Conservation (phyloP, 2,329 filamentous ascomycete species). For the Bipolaris gigantea region DNA sequence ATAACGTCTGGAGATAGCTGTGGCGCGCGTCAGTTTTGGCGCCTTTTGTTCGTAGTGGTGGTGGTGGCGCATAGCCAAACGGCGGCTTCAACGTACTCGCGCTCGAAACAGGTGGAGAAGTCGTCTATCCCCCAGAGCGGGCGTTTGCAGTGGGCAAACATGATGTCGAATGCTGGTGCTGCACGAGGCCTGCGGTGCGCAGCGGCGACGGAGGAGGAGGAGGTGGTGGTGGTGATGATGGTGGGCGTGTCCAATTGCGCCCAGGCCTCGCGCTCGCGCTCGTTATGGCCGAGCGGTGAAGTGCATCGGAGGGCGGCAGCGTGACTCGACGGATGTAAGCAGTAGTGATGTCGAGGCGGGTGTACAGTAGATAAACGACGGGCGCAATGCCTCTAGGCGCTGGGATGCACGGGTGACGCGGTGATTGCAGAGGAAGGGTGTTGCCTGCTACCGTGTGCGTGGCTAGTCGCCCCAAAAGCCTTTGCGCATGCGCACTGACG, state of each 20-base stretch:
- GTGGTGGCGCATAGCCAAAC: conserved; percentile 3
- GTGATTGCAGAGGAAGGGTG: conserved; percentile 2
- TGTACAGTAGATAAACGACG: conserved; percentile 5
- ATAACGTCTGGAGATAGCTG: conserved; percentile 77
- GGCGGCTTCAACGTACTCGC: conserved; percentile 58
- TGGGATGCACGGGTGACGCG: not conserved
- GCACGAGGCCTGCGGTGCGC: conserved; percentile 11
- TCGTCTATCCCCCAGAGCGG: conserved; percentile 65
- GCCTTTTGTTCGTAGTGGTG: not conserved
- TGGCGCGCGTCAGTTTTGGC: conserved; percentile 1
- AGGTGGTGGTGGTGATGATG: too few relatives aligned
- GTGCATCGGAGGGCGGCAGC: conserved; percentile 18
- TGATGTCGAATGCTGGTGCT: conserved; percentile 35
- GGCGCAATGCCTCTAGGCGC: not conserved
- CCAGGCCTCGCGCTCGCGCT: conserved; percentile 15
- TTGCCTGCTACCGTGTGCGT: not conserved
- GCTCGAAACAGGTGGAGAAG: conserved; percentile 63
- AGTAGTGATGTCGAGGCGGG: not conserved
- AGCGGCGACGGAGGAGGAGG: conserved; percentile 5
- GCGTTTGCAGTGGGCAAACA: conserved; percentile 61
- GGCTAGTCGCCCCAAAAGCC: conserved; percentile 11
- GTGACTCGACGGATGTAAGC: conserved; percentile 1
- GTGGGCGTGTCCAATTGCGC: conserved; percentile 11
- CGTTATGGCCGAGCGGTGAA: conserved; percentile 18
- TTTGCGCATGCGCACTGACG: conserved; percentile 14